Base-by-base conservation (phyloP, 208 protist genomes). In the Leishmania braziliensis region DNA sequence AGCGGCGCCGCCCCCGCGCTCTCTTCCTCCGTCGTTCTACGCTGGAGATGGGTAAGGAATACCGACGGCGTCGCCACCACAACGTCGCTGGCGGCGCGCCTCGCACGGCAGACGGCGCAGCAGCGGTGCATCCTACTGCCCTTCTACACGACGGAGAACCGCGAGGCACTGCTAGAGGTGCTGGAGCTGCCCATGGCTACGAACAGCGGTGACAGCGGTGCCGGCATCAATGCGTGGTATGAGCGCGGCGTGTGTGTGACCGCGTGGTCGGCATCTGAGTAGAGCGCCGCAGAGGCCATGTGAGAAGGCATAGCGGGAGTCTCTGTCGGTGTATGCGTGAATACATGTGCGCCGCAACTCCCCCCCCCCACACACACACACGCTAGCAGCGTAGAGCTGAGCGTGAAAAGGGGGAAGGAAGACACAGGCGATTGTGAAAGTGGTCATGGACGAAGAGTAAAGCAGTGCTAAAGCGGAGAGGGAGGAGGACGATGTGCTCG, bases 101-200 rank as follows among this genome's bases (percentile, higher is more conserved):
- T 93, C 10, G 65, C 79, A 9, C 82, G 78, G 26, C 89, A 92
- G 39, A 76, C 86, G 20, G 50, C 74, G 29, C 71, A 70, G 2
- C 46, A 75, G 53, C 69, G 73, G 71, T 75, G 68, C 10, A 66
- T 94, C 0, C 81, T 88, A 2, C 78, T 98, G 53, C 97, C 97
- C 16, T 80, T 99, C 26, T 99, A 99, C 84, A 88, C 95, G 23
- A 98, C 91, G 43, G 83, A 85, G 29, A 81, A 88, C 16, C 93
- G 95, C 0, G 86, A 91, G 50, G 73, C 79, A 3, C 80, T 98
- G 63, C 87, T 99, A 8, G 92, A 94, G n/a, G 87, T 95, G 66
- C 77, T 98, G 79, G 79, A 94, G 36, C 50, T 96, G 46, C 76
- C 79, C 39, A 77, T 85, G 1, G 70, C 81, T 16, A 56, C 56